phyloP scores from a whole-genome alignment of 441 rosid genomes.

The Jatropha podagrica region DNA sequence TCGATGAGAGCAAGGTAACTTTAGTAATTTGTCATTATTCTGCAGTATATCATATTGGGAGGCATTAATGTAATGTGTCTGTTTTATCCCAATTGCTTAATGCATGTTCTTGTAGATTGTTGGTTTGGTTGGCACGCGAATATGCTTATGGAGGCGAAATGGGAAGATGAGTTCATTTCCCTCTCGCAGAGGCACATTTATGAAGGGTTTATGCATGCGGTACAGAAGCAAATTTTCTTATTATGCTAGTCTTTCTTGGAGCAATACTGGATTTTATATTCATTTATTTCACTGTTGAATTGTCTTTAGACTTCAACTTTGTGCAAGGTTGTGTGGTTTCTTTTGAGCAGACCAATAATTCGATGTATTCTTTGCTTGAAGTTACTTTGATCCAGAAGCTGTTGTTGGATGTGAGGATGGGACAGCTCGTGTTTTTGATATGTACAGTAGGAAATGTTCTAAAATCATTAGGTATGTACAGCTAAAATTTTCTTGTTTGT shows the following conservation, averaged over 20 bases:
- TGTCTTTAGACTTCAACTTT: background rate
- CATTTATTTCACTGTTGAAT: background rate
- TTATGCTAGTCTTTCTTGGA: no score
- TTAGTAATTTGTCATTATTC: constrained; percentile 12
- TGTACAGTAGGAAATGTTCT: constrained; percentile 84
- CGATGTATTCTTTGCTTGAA: constrained; percentile 26
- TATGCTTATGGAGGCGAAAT: constrained; percentile 82
- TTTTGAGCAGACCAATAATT: constrained; percentile 9
- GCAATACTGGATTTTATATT: background rate
- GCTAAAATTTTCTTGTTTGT: background rate
- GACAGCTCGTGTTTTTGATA: constrained; percentile 78
- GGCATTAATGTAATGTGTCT: background rate
- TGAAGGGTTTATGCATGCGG: constrained; percentile 86
- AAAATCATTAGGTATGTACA: constrained; percentile 59
- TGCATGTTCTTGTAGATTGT: constrained; percentile 50
- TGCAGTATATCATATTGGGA: background rate
- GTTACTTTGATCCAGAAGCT: constrained; percentile 90
- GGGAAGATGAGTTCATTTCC: constrained; percentile 77
- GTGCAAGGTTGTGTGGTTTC: background rate
- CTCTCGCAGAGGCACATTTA: constrained; percentile 58
- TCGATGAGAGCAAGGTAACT: constrained; percentile 91
- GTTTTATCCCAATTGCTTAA: constrained; percentile 7
- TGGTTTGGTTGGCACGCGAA: constrained; percentile 74
- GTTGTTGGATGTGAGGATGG: constrained; percentile 95
- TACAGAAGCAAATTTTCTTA: constrained; percentile 27